Conservation (phyloP, 768 basidiomycete genomes). For the Chalciporus pseudorubinellus region DNA sequence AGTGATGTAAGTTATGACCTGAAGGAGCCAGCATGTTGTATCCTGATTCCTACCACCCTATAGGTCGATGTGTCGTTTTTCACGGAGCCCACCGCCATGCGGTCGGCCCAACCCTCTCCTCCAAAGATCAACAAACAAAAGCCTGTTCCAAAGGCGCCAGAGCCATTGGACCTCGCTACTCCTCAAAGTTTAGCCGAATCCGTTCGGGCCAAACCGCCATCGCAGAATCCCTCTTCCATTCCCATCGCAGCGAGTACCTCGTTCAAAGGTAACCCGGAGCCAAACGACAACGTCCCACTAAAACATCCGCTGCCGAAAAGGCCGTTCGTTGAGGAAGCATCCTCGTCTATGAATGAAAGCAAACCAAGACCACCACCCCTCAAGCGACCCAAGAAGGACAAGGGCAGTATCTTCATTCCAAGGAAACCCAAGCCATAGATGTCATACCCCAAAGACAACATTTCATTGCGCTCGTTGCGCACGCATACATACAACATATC, state of each 20-base stretch:
- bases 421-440: slow-evolving; percentile 43
- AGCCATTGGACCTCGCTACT: slow-evolving; percentile 38
- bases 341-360: slow-evolving; percentile 19
- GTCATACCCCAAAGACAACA: not conserved
- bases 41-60: not conserved
- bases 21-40: not conserved
- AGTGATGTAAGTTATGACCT: slow-evolving; percentile 48
- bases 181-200: slow-evolving; percentile 37
- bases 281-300: slow-evolving; percentile 9
- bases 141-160: slow-evolving; percentile 9
- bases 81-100: slow-evolving; percentile 23
- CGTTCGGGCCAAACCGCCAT: slow-evolving; percentile 23
- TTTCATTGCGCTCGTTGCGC: not conserved
- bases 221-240: slow-evolving; percentile 8
- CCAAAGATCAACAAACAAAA: slow-evolving; percentile 24
- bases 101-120: slow-evolving; percentile 18
- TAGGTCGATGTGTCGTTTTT: slow-evolving; percentile 41
- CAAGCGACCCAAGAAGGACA: slow-evolving; percentile 35
- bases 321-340: slow-evolving; percentile 13
- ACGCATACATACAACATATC: slow-evolving; percentile 1
- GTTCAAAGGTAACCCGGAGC: not conserved
- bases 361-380: slow-evolving; percentile 27
- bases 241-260: not conserved
- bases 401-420: slow-evolving; percentile 57
- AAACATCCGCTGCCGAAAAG: no score